Evolutionary conservation across 2,329 filamentous ascomycete genomes (phyloP), one percentile per base, ranked within the genome.

Genomic region (Hirsutella rhossiliensis): DNA sequence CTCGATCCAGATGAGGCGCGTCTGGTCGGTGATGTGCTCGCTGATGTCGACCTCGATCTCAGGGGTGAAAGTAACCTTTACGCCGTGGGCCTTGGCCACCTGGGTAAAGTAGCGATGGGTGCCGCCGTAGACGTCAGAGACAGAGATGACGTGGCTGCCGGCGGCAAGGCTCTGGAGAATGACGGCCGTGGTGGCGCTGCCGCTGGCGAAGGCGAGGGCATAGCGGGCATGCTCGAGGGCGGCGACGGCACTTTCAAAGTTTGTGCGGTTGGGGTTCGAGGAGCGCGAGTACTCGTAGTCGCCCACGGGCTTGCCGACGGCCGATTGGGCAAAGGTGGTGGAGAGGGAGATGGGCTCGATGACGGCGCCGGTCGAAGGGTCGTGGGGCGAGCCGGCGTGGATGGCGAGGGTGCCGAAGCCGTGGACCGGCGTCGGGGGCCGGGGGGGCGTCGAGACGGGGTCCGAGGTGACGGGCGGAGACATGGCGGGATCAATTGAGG

Each of bases 61-160:
- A 11, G 88, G 87, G 5, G 88, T 90, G 65, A 98, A 98, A 41
- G 90, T 94, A 49, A 97, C 92, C 55, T 84, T 80, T 44, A 98
- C 87, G 56, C 90, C 87, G 64, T 98, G 92, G 23, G 92, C 88
- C 57, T 87, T 81, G 45, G 92, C 92, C 42, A 97, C 92, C 69
- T 96, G 89, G 52, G 92, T 98, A 73, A 98, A 98, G 73, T 98
- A 98, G 58, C 92, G 78, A 70, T 98, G 92, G 37, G 92, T 98
- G 55, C 92, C 92, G 54, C 92, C 92, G 64, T 98, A 98, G 56
- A 98, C 89, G 63, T 98, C 92, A 39, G 88, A 94, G 40, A 98
- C 87, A 48, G 88, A 96, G 56, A 98, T 82, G 57, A 98, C 87
- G 68, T 98, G 92, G 40, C 87, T 92, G 49, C 88, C 89, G 12